Evolutionary conservation across 2,329 filamentous ascomycete genomes (phyloP).

Genomic region (Sporothrix sp.): DNA sequence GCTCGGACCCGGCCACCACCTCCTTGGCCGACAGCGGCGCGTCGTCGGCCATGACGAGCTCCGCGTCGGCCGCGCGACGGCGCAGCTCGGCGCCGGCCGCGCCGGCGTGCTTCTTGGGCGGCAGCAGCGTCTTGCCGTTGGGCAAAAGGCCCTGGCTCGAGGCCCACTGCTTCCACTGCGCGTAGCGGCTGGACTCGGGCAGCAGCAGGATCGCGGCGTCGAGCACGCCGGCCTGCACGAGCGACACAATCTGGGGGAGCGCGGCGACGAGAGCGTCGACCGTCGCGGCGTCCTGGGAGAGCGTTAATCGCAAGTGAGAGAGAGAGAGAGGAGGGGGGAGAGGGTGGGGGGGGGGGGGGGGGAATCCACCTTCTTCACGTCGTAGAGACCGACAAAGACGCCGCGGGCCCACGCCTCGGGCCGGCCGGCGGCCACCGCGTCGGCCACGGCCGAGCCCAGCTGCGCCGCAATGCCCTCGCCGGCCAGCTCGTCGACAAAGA

Average conservation of each 20-base stretch:
- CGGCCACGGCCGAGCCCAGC: conserved; percentile 25
- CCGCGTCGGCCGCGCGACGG: conserved; percentile 33
- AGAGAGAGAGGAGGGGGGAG: neutral
- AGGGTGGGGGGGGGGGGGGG: neutral
- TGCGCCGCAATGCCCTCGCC: conserved; percentile 25
- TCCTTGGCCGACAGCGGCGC: conserved; percentile 3
- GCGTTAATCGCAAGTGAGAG: neutral
- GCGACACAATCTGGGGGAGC: conserved; percentile 35
- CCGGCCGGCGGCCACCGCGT: conserved; percentile 28
- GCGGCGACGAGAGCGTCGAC: conserved; percentile 35
- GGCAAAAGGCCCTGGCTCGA: conserved; percentile 22
- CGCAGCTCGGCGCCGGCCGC: conserved; percentile 25
- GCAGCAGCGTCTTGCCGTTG: conserved; percentile 17
- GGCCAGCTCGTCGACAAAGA: conserved; percentile 33
- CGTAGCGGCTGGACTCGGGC: conserved; percentile 34
- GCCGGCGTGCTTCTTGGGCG: neutral
- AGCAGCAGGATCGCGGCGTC: conserved; percentile 49
- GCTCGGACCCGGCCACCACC: conserved; percentile 9
- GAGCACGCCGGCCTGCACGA: conserved; percentile 40
- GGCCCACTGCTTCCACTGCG: conserved; percentile 32
- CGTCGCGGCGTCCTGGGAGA: conserved; percentile 32
- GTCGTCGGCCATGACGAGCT: conserved; percentile 34
- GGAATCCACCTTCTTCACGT: conserved; percentile 32
- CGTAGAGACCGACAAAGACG: conserved; percentile 35
- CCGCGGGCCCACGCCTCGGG: conserved; percentile 31